Base-by-base conservation (phyloP, 768 basidiomycete genomes). In the Rhizopogon salebrosus region DNA sequence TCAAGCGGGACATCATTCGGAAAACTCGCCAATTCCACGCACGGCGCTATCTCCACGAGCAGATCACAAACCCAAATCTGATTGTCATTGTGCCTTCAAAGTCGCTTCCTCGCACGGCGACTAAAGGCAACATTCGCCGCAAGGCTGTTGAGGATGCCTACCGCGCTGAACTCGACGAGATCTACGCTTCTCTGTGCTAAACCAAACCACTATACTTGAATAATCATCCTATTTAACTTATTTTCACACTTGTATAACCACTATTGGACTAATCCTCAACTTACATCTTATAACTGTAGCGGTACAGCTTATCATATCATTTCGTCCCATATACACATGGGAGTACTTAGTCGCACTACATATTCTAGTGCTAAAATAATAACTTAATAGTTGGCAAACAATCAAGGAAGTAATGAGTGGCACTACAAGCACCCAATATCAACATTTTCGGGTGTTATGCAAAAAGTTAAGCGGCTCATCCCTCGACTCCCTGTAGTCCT, bases 61-160 rank as follows among this genome's bases (percentile, higher is more conserved):
- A 87, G 36, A 84, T 91, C 70, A 77, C 75, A 4, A 79, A 75
- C 6, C 59, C 79, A 4, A 76, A 84, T 45, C 79, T 87, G 76
- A 77, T 91, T 53, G 69, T 90, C 54, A 70, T 90, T 39, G 87
- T 89, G 16, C 74, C 80, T 24, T 71, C 73, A 39, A 76, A 78
- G n/a, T 79, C 85, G 1, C 77, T 91, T 39, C 89, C 89, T 36
- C 75, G 89, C 57, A 91, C 89, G 0, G 82, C 81, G 18, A 89
- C 89, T 11, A 91, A 91, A 71, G 88, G 89, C 26, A 91, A 90
- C 62, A 85, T 91, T 57, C 82, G 89, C 46, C 79, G 89, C 41
- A 80, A 76, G 58, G 87, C 85, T 11, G 86, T 89, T 20, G 89
- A 91, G 68, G 84, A 86, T 57, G 59, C 72, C 23, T 87, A 79